Conservation (phyloP, 495 filamentous ascomycete species). For the Aspergillus panamensis region DNA sequence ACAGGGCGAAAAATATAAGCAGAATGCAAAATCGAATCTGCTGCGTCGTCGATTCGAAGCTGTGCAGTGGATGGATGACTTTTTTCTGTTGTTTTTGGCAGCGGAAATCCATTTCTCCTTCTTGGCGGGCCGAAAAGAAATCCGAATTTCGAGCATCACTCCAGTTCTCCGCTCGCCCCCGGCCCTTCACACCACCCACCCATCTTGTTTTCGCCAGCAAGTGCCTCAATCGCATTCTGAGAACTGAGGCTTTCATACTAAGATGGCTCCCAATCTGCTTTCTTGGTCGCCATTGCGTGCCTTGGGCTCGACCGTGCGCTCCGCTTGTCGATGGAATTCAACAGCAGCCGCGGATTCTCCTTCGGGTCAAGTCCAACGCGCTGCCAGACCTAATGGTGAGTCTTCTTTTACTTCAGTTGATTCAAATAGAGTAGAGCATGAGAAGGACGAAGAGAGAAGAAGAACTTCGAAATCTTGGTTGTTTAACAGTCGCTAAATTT, state of each 20-base stretch:
- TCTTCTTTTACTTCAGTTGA: neutral
- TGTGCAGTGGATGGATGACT: neutral
- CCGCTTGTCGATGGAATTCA: slow-evolving; percentile 40
- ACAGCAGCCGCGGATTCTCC: slow-evolving; percentile 34
- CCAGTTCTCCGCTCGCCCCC: neutral
- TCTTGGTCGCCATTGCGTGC: slow-evolving; percentile 34
- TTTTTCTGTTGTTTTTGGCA: neutral
- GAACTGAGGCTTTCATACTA: neutral
- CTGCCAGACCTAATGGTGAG: slow-evolving; percentile 24
- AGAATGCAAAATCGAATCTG: no score
- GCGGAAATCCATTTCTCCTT: slow-evolving; percentile 16
- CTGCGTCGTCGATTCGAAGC: neutral
- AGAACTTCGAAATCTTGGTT: neutral
- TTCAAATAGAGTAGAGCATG: slow-evolving; percentile 17
- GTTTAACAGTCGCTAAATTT: neutral
- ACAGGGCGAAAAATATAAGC: neutral
- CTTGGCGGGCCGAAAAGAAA: slow-evolving; percentile 35
- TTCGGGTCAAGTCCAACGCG: slow-evolving; percentile 19
- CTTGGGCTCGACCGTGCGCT: slow-evolving; percentile 22
- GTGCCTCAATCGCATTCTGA: neutral
- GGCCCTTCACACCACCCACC: slow-evolving; percentile 4
- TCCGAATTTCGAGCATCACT: neutral
- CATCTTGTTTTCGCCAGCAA: slow-evolving; percentile 4
- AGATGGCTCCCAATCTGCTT: slow-evolving; percentile 35
- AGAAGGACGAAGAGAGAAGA: neutral